Base-by-base conservation (phyloP, 257 asterid species). In the Plantago elongata region DNA sequence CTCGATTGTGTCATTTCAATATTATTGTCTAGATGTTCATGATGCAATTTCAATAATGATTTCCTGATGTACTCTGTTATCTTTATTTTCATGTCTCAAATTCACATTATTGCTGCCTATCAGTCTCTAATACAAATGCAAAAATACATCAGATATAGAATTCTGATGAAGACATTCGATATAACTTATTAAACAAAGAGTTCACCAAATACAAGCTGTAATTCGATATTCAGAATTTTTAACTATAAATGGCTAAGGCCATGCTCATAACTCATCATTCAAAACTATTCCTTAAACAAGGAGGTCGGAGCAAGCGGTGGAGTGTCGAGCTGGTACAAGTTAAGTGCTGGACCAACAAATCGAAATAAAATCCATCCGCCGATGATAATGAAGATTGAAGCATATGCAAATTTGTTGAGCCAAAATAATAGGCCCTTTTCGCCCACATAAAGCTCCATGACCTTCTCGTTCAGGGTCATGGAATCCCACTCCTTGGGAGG, bases 371-470 rank as follows among this genome's bases (percentile, higher is more conserved):
- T 83, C 98, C 96, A 90, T 7, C 89, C 96, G 22, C 96, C 95
- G 10, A 90, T 90, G 4, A 88, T 69, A 37, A 90, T 84, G 72
- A 67, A 90, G 59, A 88, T 90, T 18, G 96, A 90, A 40, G 95
- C 98, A 65, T 88, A 90, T 8, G 96, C 95, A 58, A 90, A 82
- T 75, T 90, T 90, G 79, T 88, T 90, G 13, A 90, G 88, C 98
- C 96, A 90, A 63, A 82, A 90, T 64, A 88, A 56, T 6, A 61
- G 9, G 5, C 98, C 94, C 72, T 85, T 90, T 69, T 88, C 95
- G 9, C 96, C 94, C 64, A 85, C 45, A 17, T 90, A 88, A 48
- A 90, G 48, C 78, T 88, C 96, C n/a, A 73, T 15, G 5, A 87
- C 91, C 78, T 90, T 90, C 81, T 90, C 95, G 2, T 54, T 7